Base-by-base conservation (phyloP, 2,329 filamentous ascomycete genomes). In the Lomentospora prolificans region DNA sequence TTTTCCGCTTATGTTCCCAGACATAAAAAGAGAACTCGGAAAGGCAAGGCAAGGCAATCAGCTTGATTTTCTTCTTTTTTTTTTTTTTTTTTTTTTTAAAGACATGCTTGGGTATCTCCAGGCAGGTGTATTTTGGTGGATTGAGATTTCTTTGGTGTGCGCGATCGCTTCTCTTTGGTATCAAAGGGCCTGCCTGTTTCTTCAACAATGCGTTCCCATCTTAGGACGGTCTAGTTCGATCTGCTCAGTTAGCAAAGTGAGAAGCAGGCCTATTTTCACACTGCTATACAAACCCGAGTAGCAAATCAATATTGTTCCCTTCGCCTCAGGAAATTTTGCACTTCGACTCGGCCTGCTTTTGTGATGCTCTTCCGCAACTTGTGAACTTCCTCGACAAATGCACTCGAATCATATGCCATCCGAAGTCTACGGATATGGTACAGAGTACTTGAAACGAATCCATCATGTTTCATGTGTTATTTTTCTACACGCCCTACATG, bases 31-130 rank as follows among this genome's bases (percentile, higher is more conserved):
- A 51, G 25, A 51, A 25, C 14, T 14, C n/a, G 48, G 48, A 22
- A 51, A 51, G 48, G 48, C 48, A 51, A 51, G 48, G 48, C 48
- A 31, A 51, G 28, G 48, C 48, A 25, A 61, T 60, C 53, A 56
- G 68, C 64, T 61, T 56, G 60, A 64, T 64, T 61, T 64, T 58
- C 57, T 61, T 58, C 41, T 59, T 57, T 56, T 48, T 58, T 52
- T 58, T 57, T 62, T 56, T 53, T 30, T 44, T 53, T 56, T 57
- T 58, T 58, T 66, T 64, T 58, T 55, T 59, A 58, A 30, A 33
- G 12, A 41, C 22, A 41, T 17, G 19, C 36, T 41, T 7, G 36
- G 36, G n/a, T 5, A 41, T 17, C 10, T n/a, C 36, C 36, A 41
- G 19, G 36, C 36, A 51, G 57, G 52, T 39, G 24, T 56, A 48